Evolutionary conservation across 257 asterid species (phyloP).

Genomic region (Solanum rostratum): DNA sequence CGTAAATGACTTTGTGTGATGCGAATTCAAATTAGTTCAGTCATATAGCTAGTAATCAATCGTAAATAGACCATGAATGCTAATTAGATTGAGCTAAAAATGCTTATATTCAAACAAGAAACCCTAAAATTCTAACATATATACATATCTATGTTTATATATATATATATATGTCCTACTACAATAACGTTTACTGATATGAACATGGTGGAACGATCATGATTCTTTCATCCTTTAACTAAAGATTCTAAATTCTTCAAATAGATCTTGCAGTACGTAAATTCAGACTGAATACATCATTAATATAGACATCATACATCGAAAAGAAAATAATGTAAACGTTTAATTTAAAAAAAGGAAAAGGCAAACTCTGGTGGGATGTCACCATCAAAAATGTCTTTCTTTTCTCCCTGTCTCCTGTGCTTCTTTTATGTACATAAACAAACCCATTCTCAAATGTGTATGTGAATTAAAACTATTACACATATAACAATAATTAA

Average conservation of each 20-base stretch:
- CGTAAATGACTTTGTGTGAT: fast-evolving
- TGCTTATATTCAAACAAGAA: not conserved
- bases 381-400: constrained; percentile 7
- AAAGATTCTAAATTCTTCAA: not conserved
- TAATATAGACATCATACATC: not conserved
- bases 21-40: not conserved
- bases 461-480: not conserved
- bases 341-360: not conserved
- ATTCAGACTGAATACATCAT: not conserved
- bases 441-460: not conserved
- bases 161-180: not conserved
- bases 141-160: not conserved
- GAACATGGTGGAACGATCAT: not conserved
- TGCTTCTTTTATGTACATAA: not conserved
- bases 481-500: not conserved
- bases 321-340: not conserved
- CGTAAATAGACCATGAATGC: not conserved
- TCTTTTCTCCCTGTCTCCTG: constrained; percentile 2
- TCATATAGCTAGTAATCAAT: not conserved
- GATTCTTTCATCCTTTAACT: not conserved
- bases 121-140: not conserved
- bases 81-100: not conserved
- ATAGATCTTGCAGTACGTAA: not conserved
- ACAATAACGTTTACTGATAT: not conserved
- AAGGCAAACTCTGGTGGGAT: not conserved